Conservation (phyloP, 441 rosid species). For the Metrosideros polymorpha region DNA sequence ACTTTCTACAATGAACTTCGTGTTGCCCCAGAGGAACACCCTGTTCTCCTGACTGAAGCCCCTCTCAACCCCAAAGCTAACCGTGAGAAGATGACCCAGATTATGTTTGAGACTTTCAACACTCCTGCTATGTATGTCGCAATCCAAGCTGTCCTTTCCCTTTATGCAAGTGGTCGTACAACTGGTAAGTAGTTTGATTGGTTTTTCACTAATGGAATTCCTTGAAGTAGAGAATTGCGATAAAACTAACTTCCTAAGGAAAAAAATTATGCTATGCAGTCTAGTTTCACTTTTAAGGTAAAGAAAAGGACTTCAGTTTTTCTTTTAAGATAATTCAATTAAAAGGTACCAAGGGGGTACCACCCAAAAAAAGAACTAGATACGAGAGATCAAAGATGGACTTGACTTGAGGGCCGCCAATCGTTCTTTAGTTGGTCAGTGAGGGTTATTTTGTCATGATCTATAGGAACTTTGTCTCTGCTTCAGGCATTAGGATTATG, state of each 20-base stretch:
- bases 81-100: conserved; percentile 72
- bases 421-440: not conserved
- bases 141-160: conserved; percentile 68
- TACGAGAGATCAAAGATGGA: not conserved
- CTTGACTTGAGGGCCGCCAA: not conserved
- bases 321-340: not conserved
- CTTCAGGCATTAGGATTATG: not conserved
- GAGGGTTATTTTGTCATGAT: not conserved
- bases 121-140: conserved; percentile 74
- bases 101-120: conserved; percentile 71
- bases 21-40: conserved; percentile 72
- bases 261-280: not conserved
- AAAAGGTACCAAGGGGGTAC: not conserved
- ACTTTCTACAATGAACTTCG: conserved; percentile 70
- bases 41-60: conserved; percentile 62
- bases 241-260: not conserved
- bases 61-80: conserved; percentile 74
- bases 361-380: not conserved
- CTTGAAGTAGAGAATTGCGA: not conserved
- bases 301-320: not conserved
- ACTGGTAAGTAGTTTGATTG: conserved; percentile 28
- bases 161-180: conserved; percentile 74
- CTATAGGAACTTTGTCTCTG: not conserved
- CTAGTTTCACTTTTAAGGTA: not conserved
- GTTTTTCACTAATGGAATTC: not conserved